Percentiles rank a stretch among this genome's conserved stretches.
Evolutionary conservation across 75 land plant genomes (phyloP).

Genomic region (Sequoiadendron giganteum): DNA sequence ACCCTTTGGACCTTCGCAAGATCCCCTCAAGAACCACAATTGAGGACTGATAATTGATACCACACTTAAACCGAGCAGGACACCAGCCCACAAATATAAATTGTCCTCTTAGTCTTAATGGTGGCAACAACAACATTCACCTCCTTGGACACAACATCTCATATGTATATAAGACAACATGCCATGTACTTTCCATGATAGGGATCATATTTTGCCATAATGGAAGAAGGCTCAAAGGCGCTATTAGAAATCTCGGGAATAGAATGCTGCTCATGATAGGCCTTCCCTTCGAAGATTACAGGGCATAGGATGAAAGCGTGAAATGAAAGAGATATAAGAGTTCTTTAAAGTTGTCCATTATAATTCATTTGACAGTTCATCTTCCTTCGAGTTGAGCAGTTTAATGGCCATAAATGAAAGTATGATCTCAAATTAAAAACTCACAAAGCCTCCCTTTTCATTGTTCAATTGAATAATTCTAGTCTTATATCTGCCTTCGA

Average conservation of each 20-base stretch:
- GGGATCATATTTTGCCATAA: conserved; percentile 65
- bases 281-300: conserved; percentile 26
- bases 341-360: too few species aligned
- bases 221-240: conserved; percentile 52
- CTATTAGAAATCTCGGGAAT: conserved; percentile 59
- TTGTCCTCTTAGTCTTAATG: conserved; percentile 56
- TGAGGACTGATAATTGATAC: too few species aligned
- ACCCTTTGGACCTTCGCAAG: too few species aligned
- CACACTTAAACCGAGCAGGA: conserved; percentile 42
- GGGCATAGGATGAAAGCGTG: conserved; percentile 66
- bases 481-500: too few species aligned
- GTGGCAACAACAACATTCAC: conserved; percentile 58
- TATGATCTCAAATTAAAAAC: too few species aligned
- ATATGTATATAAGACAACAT: conserved; percentile 48
- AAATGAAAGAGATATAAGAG: conserved; percentile 25
- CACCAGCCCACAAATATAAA: conserved; percentile 49
- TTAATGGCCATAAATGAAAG: too few species aligned
- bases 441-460: too few species aligned
- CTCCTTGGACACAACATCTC: conserved; percentile 62
- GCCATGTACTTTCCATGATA: conserved; percentile 44
- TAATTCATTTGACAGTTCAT: too few species aligned
- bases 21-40: too few species aligned
- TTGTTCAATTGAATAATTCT: too few species aligned
- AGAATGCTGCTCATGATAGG: conserved; percentile 52
- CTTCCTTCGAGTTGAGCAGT: too few species aligned